Base-by-base conservation (phyloP, 306 rosid species). In the Vicia faba region DNA sequence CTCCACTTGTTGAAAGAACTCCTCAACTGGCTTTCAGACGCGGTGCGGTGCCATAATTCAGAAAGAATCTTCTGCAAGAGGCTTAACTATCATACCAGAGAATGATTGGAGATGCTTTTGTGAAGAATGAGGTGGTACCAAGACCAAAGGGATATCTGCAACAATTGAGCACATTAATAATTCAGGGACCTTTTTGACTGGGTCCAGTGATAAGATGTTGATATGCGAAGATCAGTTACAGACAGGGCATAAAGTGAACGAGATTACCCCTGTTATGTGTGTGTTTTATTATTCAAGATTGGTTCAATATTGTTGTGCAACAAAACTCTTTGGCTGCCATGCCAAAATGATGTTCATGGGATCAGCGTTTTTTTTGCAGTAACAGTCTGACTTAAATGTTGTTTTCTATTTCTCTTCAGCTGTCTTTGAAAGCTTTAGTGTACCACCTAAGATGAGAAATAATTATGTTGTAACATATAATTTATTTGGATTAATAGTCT, bases 31-130 rank as follows among this genome's bases (percentile, higher is more conserved):
- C 87, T 70, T 81, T 66, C 79, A 92, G 81, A 80, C 98, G 98
- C 5, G 93, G 93, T n/a, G n/a, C n/a, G n/a, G n/a, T 55, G 71
- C 83, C 7, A 75, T 87, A 66, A 60, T 70, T 61, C 98, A 86
- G 71, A 84, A 78, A 85, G 82, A 84, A 25, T 68, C 88, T 14
- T 49, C 87, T 72, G 98, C 82, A 45, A 89, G 84, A 72, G 86
- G 87, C 76, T 80, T 92, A 60, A 86, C 88, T 49, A 71, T 87
- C 74, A 72, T 92, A 75, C 69, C 96, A 19, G 98, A 89, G 84
- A 81, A 81, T 85, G 98, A 89, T 72, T 92, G 98, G 98, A 86
- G 75, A 75, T 86, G 84, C 79, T 92, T 92, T 75, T 89, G 96
- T 83, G 85, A 87, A 85, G 96, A 92, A 73, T 92, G 96, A 93